phyloP scores from a whole-genome alignment of 192 early-diverging fungal genomes.

The Phycomyces blakesleeanus region DNA sequence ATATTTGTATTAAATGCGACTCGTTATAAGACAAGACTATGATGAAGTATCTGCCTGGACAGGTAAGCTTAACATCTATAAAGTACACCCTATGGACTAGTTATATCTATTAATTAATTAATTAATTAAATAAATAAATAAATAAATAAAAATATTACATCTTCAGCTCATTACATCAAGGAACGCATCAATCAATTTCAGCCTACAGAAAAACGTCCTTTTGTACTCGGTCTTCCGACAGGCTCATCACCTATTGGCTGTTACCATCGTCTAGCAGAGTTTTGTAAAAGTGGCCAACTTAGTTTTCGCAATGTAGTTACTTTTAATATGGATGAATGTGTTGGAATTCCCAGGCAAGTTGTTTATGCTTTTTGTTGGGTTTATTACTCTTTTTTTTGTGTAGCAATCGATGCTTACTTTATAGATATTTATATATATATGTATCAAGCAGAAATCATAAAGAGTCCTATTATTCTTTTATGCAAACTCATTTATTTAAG shows the following conservation, averaged over 20 bases:
- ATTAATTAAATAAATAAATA: too few relatives aligned
- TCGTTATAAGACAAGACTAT: slow-evolving; percentile 19
- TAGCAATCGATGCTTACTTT: too few relatives aligned
- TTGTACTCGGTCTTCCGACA: slow-evolving; percentile 83
- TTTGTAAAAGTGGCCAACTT: slow-evolving; percentile 61
- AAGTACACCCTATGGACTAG: not conserved
- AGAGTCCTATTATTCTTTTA: slow-evolving; percentile 85
- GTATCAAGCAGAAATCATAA: slow-evolving; percentile 11
- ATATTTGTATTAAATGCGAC: slow-evolving; percentile 4
- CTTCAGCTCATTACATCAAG: slow-evolving; percentile 72
- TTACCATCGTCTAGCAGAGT: slow-evolving; percentile 72
- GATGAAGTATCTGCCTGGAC: slow-evolving; percentile 18
- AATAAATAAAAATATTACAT: not conserved
- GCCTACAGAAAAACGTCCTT: slow-evolving; percentile 72
- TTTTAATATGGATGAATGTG: slow-evolving; percentile 93
- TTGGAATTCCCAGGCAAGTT: slow-evolving; percentile 67
- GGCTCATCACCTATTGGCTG: slow-evolving; percentile 79
- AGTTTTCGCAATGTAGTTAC: slow-evolving; percentile 80
- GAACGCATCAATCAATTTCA: slow-evolving; percentile 75
- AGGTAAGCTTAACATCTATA: slow-evolving; percentile 6
- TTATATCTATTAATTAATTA: not conserved
- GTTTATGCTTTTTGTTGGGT: slow-evolving; percentile 77
- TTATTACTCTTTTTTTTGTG: too few relatives aligned
- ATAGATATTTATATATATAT: too few relatives aligned
- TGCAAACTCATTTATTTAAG: slow-evolving; percentile 84